These are phyloP conservation scores for Crotalaria pallida DNA, from an alignment of 306 rosid species.

Conservation along the genomic window DNA sequence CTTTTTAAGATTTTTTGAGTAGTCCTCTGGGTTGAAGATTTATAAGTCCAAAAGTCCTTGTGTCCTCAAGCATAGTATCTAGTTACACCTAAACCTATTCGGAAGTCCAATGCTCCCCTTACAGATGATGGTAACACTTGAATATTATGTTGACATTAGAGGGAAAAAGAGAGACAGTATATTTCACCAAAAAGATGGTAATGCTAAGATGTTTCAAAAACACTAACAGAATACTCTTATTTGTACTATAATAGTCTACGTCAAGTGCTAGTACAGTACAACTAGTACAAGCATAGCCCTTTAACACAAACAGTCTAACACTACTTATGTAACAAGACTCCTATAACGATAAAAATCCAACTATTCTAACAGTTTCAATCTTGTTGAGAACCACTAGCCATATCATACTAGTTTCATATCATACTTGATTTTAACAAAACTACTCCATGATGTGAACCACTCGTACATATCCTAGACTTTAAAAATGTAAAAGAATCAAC, in stretches of 20 bases:
- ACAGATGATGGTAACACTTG: neutral
- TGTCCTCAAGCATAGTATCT: no score
- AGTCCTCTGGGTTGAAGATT: neutral
- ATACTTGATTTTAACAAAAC: neutral
- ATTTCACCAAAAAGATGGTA: neutral
- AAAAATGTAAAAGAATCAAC: neutral
- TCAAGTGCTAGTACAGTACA: neutral
- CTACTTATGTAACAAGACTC: neutral
- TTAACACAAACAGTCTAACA: neutral
- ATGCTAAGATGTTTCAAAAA: neutral
- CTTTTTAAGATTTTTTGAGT: neutral
- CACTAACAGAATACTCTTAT: neutral
- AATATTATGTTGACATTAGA: neutral
- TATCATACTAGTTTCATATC: neutral
- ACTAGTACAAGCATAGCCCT: neutral
- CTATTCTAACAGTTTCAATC: neutral
- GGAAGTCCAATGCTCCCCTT: no score
- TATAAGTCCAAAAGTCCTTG: neutral
- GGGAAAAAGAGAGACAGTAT: neutral
- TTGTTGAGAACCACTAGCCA: conserved; percentile 4
- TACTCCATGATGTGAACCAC: neutral
- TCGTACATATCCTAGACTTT: neutral
- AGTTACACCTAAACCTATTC: no score
- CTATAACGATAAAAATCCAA: neutral
- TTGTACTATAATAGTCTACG: neutral